Base-by-base conservation (phyloP, 2,329 filamentous ascomycete genomes). In the Reticulascus tulasneorum region DNA sequence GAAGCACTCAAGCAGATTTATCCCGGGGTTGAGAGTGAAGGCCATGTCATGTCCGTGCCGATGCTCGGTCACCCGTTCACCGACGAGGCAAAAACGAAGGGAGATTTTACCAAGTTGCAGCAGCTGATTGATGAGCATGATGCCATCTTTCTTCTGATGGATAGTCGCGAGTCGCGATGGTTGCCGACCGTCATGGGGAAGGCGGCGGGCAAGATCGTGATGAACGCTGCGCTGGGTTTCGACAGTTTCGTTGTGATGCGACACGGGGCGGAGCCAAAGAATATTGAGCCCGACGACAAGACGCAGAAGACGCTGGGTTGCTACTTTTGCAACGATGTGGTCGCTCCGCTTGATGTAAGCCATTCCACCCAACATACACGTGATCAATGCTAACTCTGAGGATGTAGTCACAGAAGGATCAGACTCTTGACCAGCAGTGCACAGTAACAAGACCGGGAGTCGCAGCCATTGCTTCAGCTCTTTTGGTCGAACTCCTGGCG, bases 241-340 rank as follows among this genome's bases (percentile, higher is more conserved):
- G 93, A 98, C 62, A 93, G 89, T 0, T 98, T 87, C 52, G 89
- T 98, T 3, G 89, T 95, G 23, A 97, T 98, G 93, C 79, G 93
- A 38, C 93, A 98, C 59, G 93, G 93, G 2, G 71, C 87, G 6
- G 75, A 79, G 48, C 69, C 71, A 4, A 58, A 63, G 26, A 15
- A 45, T 7, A 30, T 26, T 4, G 22, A 36, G 25, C n/a, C 38
- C 8, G 35, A 42, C 2, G 66, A 71, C 33, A 69, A 75, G 9
- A 71, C 65, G n/a, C 69, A 78, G 35, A 68, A 79, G 33, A 79
- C 86, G 18, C 71, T 97, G 18, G 93, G 93, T 9, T 98, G 93
- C 63, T 98, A 98, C 59, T 98, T 97, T 62, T 98, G 93, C 65
- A 97, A 94, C 53, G 93, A 98, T 58, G 91, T 98, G 18, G 91